These are phyloP conservation scores for Nothophytophthora sp. DNA, from an alignment of 352 stramenopile species.

Conservation along the genomic window DNA sequence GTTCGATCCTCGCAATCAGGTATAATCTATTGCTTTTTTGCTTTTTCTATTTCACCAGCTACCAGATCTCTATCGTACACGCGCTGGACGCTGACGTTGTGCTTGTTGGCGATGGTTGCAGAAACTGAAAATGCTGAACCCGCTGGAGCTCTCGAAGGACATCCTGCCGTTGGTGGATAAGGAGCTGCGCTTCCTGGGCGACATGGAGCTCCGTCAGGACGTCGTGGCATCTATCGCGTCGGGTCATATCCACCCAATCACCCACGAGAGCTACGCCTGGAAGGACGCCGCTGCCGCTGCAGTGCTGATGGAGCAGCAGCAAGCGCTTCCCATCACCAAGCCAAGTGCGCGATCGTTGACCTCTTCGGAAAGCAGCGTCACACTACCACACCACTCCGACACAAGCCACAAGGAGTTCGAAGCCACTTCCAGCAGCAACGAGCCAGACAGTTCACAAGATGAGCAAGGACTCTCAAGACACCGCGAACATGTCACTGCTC, in stretches of 20 bases:
- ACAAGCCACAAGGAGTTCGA: slow-evolving; percentile 4
- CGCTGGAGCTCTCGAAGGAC: slow-evolving; percentile 53
- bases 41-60: slow-evolving; percentile 11
- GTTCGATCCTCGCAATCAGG: slow-evolving; percentile 75
- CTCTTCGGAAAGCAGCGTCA: slow-evolving; percentile 55
- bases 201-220: slow-evolving; percentile 61
- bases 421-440: neutral
- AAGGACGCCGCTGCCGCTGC: slow-evolving; percentile 35
- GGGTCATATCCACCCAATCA: slow-evolving; percentile 63
- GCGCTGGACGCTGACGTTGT: no score
- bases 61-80: no score
- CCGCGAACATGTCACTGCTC: neutral
- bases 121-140: slow-evolving; percentile 82
- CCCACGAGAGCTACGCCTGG: slow-evolving; percentile 77
- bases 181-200: slow-evolving; percentile 62
- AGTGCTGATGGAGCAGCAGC: slow-evolving; percentile 18
- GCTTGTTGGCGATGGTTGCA: slow-evolving; percentile 18
- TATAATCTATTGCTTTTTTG: slow-evolving; percentile 12
- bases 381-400: slow-evolving; percentile 6
- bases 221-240: slow-evolving; percentile 56
- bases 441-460: slow-evolving; percentile 17
- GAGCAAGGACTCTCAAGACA: neutral
- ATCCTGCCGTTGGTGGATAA: slow-evolving; percentile 60
- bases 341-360: slow-evolving; percentile 43
- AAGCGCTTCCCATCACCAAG: slow-evolving; percentile 2